Conservation (phyloP, 2,329 filamentous ascomycete species). For the Coniochaeta hoffmannii region DNA sequence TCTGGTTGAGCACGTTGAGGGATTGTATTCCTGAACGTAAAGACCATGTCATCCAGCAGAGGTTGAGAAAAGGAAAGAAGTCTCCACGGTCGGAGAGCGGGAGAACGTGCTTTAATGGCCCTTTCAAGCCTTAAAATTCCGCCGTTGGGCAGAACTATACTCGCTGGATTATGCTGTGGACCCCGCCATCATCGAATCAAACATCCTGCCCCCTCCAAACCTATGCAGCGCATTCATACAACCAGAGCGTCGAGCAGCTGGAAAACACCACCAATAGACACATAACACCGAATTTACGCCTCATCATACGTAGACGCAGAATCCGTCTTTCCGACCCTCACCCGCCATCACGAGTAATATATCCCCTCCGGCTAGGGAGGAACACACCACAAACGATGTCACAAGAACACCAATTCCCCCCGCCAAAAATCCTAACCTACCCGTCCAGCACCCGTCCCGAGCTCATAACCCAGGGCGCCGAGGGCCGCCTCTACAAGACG, state of each 20-base stretch:
- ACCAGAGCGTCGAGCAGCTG: too few relatives aligned
- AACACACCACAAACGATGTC: slow-evolving; percentile 4
- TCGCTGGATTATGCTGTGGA: neutral
- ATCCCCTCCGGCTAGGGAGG: too few relatives aligned
- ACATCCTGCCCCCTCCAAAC: neutral
- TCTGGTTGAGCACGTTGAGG: too few relatives aligned
- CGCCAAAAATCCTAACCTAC: slow-evolving; percentile 50
- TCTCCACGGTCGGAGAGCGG: slow-evolving; percentile 5
- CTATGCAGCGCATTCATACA: neutral
- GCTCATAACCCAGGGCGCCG: slow-evolving; percentile 88
- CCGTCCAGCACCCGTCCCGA: slow-evolving; percentile 50
- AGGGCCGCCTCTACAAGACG: slow-evolving; percentile 88
- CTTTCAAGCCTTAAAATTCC: neutral
- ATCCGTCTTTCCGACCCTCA: too few relatives aligned
- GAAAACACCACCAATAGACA: too few relatives aligned
- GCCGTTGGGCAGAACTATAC: neutral
- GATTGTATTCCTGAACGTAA: too few relatives aligned
- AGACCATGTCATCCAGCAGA: too few relatives aligned
- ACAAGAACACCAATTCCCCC: slow-evolving; percentile 39
- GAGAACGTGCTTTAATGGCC: slow-evolving; percentile 6
- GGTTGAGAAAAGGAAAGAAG: neutral
- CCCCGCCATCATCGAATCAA: too few relatives aligned
- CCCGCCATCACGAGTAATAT: too few relatives aligned
- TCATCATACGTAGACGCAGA: too few relatives aligned
- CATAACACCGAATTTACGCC: too few relatives aligned